A percentile compares a stretch with the other conserved stretches of the same genome.
Evolutionary conservation across 768 basidiomycete genomes (phyloP).

Genomic region (Amanita phalloides): DNA sequence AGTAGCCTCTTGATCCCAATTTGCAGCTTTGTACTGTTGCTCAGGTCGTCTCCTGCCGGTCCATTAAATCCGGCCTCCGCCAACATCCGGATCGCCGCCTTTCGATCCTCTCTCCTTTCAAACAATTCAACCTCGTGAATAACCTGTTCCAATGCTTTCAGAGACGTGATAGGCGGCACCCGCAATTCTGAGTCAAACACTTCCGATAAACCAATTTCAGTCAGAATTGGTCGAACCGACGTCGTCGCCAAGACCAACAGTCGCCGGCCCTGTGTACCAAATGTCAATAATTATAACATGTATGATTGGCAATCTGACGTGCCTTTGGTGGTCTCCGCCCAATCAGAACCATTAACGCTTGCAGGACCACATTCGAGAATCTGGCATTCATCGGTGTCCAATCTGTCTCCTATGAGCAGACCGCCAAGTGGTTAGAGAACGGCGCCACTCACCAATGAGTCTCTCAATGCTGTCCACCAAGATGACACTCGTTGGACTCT

Average conservation of each 20-base stretch:
- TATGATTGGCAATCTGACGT: slow-evolving; percentile 7
- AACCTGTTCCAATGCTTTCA: slow-evolving; percentile 65
- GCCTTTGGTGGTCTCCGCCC: slow-evolving; percentile 90
- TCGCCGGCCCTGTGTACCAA: slow-evolving; percentile 60
- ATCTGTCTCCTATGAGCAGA: slow-evolving; percentile 34
- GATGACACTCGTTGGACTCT: slow-evolving; percentile 92
- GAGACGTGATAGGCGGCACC: slow-evolving; percentile 70
- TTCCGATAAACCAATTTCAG: slow-evolving; percentile 83
- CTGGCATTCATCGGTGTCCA: slow-evolving; percentile 97
- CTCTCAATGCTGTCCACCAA: slow-evolving; percentile 94
- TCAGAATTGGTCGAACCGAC: slow-evolving; percentile 75
- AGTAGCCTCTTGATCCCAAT: slow-evolving; percentile 94
- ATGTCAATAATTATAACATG: slow-evolving; percentile 4
- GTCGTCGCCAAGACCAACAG: slow-evolving; percentile 89
- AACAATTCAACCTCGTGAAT: slow-evolving; percentile 77
- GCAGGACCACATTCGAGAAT: slow-evolving; percentile 91
- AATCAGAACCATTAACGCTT: slow-evolving; percentile 82
- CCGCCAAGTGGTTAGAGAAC: background rate
- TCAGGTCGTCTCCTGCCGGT: slow-evolving; percentile 32
- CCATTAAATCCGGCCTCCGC: slow-evolving; percentile 63
- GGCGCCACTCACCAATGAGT: slow-evolving; percentile 58
- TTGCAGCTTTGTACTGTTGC: slow-evolving; percentile 35
- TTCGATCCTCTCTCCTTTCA: slow-evolving; percentile 38
- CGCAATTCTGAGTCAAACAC: slow-evolving; percentile 82
- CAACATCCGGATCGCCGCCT: slow-evolving; percentile 53